Evolutionary conservation across 2,329 filamentous ascomycete genomes (phyloP).

Genomic region (Decorospora gaudefroyi): DNA sequence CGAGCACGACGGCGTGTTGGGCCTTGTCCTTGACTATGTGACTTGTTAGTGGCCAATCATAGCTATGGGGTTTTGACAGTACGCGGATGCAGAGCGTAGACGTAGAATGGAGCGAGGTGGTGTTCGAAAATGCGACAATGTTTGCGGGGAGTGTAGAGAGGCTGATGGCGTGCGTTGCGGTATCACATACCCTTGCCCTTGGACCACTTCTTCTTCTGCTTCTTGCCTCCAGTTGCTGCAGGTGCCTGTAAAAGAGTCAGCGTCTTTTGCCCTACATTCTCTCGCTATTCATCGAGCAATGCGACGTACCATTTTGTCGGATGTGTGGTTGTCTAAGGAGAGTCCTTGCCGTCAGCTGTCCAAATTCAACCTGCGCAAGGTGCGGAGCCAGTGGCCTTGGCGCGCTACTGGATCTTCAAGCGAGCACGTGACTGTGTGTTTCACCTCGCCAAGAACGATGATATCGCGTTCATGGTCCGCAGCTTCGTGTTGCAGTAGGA

Average conservation of each 20-base stretch:
- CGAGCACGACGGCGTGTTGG: constrained; percentile 97
- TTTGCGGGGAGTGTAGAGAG: constrained; percentile 9
- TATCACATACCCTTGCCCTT: constrained; percentile 62
- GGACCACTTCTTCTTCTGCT: constrained; percentile 82
- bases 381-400: constrained; percentile 31
- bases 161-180: constrained; percentile 24
- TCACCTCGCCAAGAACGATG: neutral
- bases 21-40: constrained; percentile 99
- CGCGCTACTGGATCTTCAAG: constrained; percentile 26
- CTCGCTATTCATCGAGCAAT: neutral
- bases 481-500: no score
- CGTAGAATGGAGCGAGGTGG: constrained; percentile 4
- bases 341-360: constrained; percentile 24
- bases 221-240: constrained; percentile 70
- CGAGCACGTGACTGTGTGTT: constrained; percentile 27
- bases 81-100: no score
- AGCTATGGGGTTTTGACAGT: constrained; percentile 6
- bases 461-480: no score
- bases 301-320: constrained; percentile 50
- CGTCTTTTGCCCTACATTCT: neutral
- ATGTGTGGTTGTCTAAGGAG: constrained; percentile 45
- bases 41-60: constrained; percentile 34
- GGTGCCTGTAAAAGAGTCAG: constrained; percentile 44
- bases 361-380: constrained; percentile 10
- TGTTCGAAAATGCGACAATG: constrained; percentile 1